Evolutionary conservation across 2,329 filamentous ascomycete species (phyloP).

Genomic region (Phaeosphaeria sp.): DNA sequence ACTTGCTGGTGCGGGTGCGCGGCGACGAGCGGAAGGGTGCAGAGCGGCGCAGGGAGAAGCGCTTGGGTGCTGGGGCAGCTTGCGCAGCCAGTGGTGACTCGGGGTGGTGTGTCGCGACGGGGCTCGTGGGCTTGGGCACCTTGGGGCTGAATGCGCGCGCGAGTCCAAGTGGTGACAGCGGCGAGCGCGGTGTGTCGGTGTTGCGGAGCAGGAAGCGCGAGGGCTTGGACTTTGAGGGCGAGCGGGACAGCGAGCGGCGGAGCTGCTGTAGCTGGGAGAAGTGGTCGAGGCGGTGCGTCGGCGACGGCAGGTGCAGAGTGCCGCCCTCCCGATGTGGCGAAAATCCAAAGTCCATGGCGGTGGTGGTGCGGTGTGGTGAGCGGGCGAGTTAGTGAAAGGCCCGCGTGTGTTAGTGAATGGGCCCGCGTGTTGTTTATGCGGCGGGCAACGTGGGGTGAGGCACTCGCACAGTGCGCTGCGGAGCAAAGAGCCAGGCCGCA

Average conservation of each 20-base stretch:
- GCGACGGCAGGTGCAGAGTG: slow-evolving; percentile 85
- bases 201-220: slow-evolving; percentile 71
- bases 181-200: slow-evolving; percentile 50
- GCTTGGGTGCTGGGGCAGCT: slow-evolving; percentile 67
- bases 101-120: slow-evolving; percentile 60
- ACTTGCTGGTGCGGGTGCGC: slow-evolving; percentile 69
- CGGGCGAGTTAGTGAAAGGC: slow-evolving; percentile 1
- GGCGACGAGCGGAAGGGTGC: slow-evolving; percentile 63
- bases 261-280: slow-evolving; percentile 82
- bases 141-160: slow-evolving; percentile 55
- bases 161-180: slow-evolving; percentile 52
- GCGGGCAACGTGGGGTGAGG: slow-evolving; percentile 6
- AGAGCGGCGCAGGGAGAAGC: slow-evolving; percentile 56
- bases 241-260: slow-evolving; percentile 86
- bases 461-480: not conserved
- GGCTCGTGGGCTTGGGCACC: slow-evolving; percentile 54
- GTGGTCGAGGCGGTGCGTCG: slow-evolving; percentile 76
- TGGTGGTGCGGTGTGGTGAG: not conserved
- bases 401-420: not conserved
- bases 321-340: slow-evolving; percentile 67
- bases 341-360: slow-evolving; percentile 57
- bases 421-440: not conserved
- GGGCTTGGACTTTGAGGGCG: slow-evolving; percentile 75
- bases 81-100: slow-evolving; percentile 63
- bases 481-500: slow-evolving; percentile 8